Conservation (phyloP, 176 grass and related monocot genomes). For the Triticum timopheevii region DNA sequence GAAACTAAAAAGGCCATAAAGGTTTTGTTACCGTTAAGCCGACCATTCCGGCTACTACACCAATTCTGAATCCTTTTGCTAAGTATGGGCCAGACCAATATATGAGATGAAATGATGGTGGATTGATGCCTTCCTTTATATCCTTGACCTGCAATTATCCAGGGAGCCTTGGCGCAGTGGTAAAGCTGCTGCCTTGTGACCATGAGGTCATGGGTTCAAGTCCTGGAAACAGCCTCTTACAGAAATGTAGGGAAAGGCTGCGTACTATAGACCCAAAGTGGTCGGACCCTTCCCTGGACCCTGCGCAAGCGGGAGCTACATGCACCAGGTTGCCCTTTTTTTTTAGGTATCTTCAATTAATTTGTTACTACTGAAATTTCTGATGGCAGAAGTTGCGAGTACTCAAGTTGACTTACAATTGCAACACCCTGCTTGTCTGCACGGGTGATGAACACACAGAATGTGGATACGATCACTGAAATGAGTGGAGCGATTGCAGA, state of each 20-base stretch:
- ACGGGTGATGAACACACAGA: constrained; percentile 84
- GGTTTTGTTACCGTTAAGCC: constrained; percentile 68
- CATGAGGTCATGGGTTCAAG: too few relatives aligned
- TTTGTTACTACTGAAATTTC: not conserved
- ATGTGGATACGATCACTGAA: constrained; percentile 79
- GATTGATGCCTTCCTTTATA: constrained; percentile 77
- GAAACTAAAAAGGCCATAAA: not conserved
- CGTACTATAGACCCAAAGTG: too few relatives aligned
- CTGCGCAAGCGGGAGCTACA: too few relatives aligned
- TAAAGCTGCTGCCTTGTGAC: too few relatives aligned
- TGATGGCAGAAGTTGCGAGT: not conserved
- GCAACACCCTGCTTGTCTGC: constrained; percentile 81
- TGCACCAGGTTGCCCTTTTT: too few relatives aligned
- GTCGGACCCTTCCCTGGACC: too few relatives aligned
- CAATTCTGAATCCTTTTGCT: constrained; percentile 65
- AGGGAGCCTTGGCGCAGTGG: too few relatives aligned
- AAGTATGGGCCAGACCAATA: constrained; percentile 56
- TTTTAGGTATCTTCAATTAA: not conserved
- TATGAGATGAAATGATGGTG: constrained; percentile 60
- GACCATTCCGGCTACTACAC: constrained; percentile 69
- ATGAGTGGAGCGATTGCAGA: constrained; percentile 73
- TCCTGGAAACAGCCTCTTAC: too few relatives aligned
- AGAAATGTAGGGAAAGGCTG: too few relatives aligned
- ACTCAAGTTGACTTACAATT: constrained; percentile 56
- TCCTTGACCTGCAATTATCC: constrained; percentile 60